Evolutionary conservation across 1,284 basidiomycete species (phyloP), one percentile per base, ranked within the genome.

Genomic region (Chalciporus sp.): DNA sequence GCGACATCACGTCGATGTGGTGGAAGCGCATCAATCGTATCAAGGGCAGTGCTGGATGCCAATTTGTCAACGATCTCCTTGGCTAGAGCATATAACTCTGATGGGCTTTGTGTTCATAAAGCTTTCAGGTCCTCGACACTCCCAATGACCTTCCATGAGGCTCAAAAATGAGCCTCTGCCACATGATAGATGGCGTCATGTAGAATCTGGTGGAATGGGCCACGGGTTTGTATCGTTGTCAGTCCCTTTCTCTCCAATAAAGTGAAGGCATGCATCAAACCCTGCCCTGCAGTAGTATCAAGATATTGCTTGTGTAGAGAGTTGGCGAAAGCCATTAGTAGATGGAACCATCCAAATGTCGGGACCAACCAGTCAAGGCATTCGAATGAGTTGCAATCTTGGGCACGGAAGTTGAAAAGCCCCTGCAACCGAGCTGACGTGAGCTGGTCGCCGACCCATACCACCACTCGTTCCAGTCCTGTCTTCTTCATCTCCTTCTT

Each of bases 321-420:
- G 20, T 56, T 56, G 7, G 42, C 58, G 20, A 58, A 53, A 0
- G 53, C 58, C 44, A 68, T 62, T 14, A 50, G 28, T 6, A 55
- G 19, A 39, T 68, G 62, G 29, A 70, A 62, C 61, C 58, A 70
- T 10, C 66, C 66, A 37, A 61, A 58, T 7, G 53, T 23, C 12
- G 58, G 52, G 4, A 62, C 19, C 1, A 64, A 7, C 43, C 51
- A 62, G n/a, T 69, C 63, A 1, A 65, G 14, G 1, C 61, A 57
- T 6, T 69, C 60, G 42, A 49, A 58, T 1, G 52, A 28, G 29
- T 62, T 69, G 10, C 26, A n/a, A 44, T 69, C 67, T 17, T 61
- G 52, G 3, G 49, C 43, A 11, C 56, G 54, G 35, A 55, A 62
- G 2, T 51, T 47, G 46, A 59, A 61, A 14, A 70, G 49, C 8